Evolutionary conservation across 257 asterid genomes (phyloP).

Genomic region (Hygrophila difformis): DNA sequence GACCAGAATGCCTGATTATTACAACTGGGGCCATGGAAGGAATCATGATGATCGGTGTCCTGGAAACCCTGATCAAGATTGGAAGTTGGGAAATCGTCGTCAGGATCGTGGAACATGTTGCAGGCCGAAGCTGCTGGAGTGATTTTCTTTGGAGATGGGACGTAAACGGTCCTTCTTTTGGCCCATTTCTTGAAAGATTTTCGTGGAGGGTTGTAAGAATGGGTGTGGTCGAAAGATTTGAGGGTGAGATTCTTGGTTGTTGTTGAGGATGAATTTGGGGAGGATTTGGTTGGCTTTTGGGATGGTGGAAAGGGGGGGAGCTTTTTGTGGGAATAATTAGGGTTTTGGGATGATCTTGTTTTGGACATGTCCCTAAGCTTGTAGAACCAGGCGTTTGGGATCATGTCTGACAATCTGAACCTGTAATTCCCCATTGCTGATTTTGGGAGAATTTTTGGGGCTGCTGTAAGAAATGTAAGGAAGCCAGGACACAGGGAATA

Average conservation of each 20-base stretch:
- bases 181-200: conserved; percentile 37
- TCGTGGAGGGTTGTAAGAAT: conserved; percentile 31
- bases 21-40: no score
- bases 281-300: conserved; percentile 34
- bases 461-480: no score
- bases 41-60: no score
- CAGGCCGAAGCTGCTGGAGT: conserved; percentile 4
- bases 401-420: conserved; percentile 74
- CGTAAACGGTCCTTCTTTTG: conserved; percentile 55
- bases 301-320: conserved; percentile 21
- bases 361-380: conserved; percentile 84
- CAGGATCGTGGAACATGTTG: no score
- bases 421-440: conserved; percentile 79
- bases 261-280: conserved; percentile 38
- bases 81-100: no score
- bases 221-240: background rate
- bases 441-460: no score
- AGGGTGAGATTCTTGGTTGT: no score
- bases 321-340: conserved; percentile 24
- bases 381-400: conserved; percentile 96
- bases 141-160: conserved; percentile 50
- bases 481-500: no score
- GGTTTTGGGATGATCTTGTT: conserved; percentile 29
- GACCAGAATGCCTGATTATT: no score
- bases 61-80: no score